Conservation (phyloP, 306 rosid genomes). For the Fragaria nilgerrensis region DNA sequence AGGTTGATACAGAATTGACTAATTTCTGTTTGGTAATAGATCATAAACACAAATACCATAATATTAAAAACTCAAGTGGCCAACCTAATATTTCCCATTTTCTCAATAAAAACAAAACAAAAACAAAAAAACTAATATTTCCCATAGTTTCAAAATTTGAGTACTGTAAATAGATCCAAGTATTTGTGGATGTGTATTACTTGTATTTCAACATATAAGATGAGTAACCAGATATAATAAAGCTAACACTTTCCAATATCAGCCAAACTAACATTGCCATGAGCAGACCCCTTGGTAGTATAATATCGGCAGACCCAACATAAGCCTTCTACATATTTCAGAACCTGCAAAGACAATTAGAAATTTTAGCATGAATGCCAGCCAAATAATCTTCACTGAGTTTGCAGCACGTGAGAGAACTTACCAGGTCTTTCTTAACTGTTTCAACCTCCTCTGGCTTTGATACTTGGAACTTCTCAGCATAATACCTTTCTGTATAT, state of each 20-base stretch:
- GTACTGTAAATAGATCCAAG: not conserved
- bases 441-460: constrained; percentile 57
- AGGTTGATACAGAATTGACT: not conserved
- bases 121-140: not conserved
- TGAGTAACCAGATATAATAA: constrained; percentile 11
- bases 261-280: constrained; percentile 70
- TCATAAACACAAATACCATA: not conserved
- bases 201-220: not conserved
- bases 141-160: not conserved
- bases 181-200: not conserved
- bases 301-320: constrained; percentile 97
- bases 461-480: constrained; percentile 74
- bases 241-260: constrained; percentile 1
- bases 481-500: constrained; percentile 89
- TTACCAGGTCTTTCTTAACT: constrained; percentile 56
- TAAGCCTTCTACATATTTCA: constrained; percentile 91
- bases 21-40: not conserved
- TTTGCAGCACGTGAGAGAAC: constrained; percentile 11
- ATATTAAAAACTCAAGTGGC: not conserved
- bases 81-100: not conserved
- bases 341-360: constrained; percentile 51
- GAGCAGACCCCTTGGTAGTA: constrained; percentile 98
- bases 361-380: not conserved
- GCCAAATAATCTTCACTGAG: constrained; percentile 6
- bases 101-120: too few species aligned